Conservation (phyloP, 805 yeast genomes). For the Cyberlindnera samutprakarnensis region DNA sequence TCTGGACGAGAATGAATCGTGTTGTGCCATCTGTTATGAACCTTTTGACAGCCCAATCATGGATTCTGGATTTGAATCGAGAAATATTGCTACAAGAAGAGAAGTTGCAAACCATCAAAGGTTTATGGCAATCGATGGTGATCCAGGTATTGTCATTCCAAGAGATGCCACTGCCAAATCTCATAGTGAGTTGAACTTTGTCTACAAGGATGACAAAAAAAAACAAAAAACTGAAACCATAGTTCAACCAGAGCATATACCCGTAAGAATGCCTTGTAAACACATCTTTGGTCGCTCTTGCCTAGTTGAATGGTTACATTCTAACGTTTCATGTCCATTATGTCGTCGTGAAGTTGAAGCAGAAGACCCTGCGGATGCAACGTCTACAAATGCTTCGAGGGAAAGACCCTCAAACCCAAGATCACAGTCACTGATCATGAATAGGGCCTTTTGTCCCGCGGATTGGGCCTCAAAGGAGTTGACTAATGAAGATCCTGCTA, state of each 20-base stretch:
- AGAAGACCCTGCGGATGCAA: slow-evolving; percentile 4
- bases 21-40: slow-evolving; percentile 19
- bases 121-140: slow-evolving; percentile 5
- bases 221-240: not conserved
- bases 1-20: slow-evolving; percentile 6
- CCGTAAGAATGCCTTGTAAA: slow-evolving; percentile 74
- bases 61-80: not conserved
- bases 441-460: slow-evolving; percentile 12
- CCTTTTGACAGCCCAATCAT: slow-evolving; percentile 7
- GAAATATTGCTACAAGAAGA: slow-evolving; percentile 4
- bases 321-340: slow-evolving; percentile 53
- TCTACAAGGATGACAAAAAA: slow-evolving; percentile 1
- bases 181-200: slow-evolving; percentile 6
- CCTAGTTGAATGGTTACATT: slow-evolving; percentile 70
- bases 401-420: slow-evolving; percentile 4
- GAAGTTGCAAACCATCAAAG: slow-evolving; percentile 5
- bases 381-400: not conserved
- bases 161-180: slow-evolving; percentile 9
- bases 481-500: slow-evolving; percentile 13
- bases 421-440: slow-evolving; percentile 9
- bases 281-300: slow-evolving; percentile 84
- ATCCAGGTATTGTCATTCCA: slow-evolving; percentile 15
- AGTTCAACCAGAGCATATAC: slow-evolving; percentile 39
- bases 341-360: slow-evolving; percentile 36
- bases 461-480: slow-evolving; percentile 14